These are phyloP conservation scores for Nemania diffusa DNA, from an alignment of 2,329 filamentous ascomycete genomes.

Conservation along the genomic window DNA sequence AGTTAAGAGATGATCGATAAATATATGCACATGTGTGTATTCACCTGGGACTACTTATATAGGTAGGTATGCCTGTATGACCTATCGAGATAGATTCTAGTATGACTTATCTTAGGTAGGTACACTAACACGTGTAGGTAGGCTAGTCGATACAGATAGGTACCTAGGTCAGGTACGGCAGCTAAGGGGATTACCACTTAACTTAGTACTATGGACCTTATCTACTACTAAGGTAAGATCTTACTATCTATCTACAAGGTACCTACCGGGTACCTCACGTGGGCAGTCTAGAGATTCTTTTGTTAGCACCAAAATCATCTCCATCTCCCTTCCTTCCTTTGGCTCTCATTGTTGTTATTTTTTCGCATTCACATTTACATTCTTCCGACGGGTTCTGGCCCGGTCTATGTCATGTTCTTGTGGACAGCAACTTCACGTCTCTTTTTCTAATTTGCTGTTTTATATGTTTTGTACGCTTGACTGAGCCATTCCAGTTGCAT, in stretches of 20 bases:
- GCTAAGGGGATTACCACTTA: background rate
- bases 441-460: conserved; percentile 1
- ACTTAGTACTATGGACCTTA: background rate
- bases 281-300: conserved; percentile 7
- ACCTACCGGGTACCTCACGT: no score
- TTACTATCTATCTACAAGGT: background rate
- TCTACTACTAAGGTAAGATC: background rate
- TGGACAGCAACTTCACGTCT: conserved; percentile 5
- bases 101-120: background rate
- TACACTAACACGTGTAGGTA: conserved; percentile 11
- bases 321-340: conserved; percentile 2
- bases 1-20: no score
- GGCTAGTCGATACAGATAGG: conserved; percentile 11
- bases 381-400: conserved; percentile 20
- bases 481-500: conserved; percentile 13
- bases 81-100: no score
- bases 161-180: no score
- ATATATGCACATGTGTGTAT: no score
- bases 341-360: background rate
- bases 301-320: background rate
- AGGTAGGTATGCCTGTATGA: no score
- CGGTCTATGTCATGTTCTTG: conserved; percentile 19
- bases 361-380: conserved; percentile 1
- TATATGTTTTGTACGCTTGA: conserved; percentile 7
- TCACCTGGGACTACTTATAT: no score